A percentile compares a stretch with the other conserved stretches of the same genome.
phyloP scores from a whole-genome alignment of 371 early-diverging fungal genomes.

The Rhizopus sp. region DNA sequence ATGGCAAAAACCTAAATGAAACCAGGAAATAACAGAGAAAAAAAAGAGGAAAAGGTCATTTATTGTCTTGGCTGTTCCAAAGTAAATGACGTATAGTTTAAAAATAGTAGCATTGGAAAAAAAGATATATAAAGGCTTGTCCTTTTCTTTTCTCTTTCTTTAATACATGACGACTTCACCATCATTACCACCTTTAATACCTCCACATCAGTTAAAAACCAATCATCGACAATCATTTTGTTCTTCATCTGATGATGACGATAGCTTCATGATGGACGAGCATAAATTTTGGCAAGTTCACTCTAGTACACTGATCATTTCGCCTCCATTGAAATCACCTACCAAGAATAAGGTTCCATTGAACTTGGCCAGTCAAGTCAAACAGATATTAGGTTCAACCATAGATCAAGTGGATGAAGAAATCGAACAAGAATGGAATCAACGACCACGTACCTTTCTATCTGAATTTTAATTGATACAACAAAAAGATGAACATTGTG shows the following conservation, averaged over 20 bases:
- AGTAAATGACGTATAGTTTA: too few species aligned
- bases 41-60: too few species aligned
- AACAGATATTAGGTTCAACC: neutral
- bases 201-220: conserved; percentile 3
- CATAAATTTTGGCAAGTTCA: conserved; percentile 27
- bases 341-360: neutral
- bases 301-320: conserved; percentile 18
- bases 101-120: too few species aligned
- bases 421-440: conserved; percentile 1
- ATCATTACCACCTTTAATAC: conserved; percentile 8
- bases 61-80: too few species aligned
- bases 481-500: too few species aligned
- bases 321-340: conserved; percentile 5
- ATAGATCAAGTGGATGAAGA: conserved; percentile 1
- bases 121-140: too few species aligned
- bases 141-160: too few species aligned
- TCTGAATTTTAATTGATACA: too few species aligned
- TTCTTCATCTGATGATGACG: conserved; percentile 4
- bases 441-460: too few species aligned
- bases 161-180: too few species aligned
- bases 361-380: conserved; percentile 1
- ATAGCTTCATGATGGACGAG: conserved; percentile 7
- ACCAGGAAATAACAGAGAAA: too few species aligned
- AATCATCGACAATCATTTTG: neutral
- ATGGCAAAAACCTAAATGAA: too few species aligned